Percentiles rank a stretch among this genome's conserved stretches.
Conservation (phyloP, 208 protist species). For the Trypanosoma caninum region DNA sequence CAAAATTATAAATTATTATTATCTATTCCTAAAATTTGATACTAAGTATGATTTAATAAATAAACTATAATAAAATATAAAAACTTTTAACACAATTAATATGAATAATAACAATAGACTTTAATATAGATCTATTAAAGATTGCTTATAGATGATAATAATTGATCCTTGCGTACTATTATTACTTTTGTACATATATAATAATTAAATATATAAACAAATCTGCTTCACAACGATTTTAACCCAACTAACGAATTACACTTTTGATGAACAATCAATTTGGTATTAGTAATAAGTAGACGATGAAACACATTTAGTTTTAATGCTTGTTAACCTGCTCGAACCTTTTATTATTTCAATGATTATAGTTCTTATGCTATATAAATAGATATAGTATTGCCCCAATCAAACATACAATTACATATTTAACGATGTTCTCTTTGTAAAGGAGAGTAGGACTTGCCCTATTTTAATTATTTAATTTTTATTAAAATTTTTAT, state of each 20-base stretch:
- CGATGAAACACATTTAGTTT: slow-evolving; percentile 87
- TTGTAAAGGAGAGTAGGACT: slow-evolving; percentile 88
- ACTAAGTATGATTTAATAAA: slow-evolving; percentile 26
- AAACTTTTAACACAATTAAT: slow-evolving; percentile 76
- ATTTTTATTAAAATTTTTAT: slow-evolving; percentile 89
- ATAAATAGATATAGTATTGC: slow-evolving; percentile 86
- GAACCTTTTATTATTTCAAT: slow-evolving; percentile 89
- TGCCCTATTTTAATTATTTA: slow-evolving; percentile 87
- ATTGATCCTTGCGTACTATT: slow-evolving; percentile 77
- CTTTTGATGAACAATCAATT: slow-evolving; percentile 88
- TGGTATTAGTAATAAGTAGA: slow-evolving; percentile 74
- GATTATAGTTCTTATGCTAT: slow-evolving; percentile 83
- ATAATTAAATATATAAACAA: slow-evolving; percentile 88
- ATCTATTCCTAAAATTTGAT: slow-evolving; percentile 64
- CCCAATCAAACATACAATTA: slow-evolving; percentile 88
- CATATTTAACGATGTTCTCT: slow-evolving; percentile 74
- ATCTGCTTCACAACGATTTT: slow-evolving; percentile 90
- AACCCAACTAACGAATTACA: slow-evolving; percentile 87
- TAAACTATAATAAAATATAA: slow-evolving; percentile 65
- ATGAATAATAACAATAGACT: slow-evolving; percentile 78
- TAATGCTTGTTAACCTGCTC: slow-evolving; percentile 89
- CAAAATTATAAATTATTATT: slow-evolving; percentile 80
- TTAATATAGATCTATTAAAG: slow-evolving; percentile 25
- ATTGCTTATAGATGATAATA: slow-evolving; percentile 44
- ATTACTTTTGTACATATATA: slow-evolving; percentile 52